Conservation (phyloP, 257 asterid species). For the Paraleonurus japonicus region DNA sequence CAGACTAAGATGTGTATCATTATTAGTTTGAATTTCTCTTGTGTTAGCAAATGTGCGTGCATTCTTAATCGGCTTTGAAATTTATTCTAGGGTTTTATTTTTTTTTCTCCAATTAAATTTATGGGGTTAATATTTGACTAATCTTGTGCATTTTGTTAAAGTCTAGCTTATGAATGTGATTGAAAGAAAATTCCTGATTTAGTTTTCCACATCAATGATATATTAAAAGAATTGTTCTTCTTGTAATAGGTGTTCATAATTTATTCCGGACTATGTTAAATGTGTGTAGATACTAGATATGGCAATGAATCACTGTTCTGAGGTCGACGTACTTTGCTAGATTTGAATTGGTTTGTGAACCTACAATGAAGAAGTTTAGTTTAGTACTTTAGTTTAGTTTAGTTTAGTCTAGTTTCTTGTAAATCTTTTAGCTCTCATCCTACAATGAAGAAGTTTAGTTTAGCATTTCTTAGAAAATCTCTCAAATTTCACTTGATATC, state of each 20-base stretch:
- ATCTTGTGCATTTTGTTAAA: neutral
- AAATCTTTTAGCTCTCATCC: neutral
- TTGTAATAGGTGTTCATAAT: too few relatives aligned
- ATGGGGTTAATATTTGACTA: neutral
- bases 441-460: neutral
- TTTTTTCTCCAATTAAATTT: too few relatives aligned
- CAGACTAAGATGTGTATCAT: neutral
- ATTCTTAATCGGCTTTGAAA: neutral
- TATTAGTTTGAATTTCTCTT: neutral
- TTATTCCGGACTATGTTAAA: neutral
- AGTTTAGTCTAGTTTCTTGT: neutral
- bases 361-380: too few relatives aligned
- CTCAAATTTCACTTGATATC: neutral
- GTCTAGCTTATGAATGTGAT: neutral
- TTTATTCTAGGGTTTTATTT: neutral
- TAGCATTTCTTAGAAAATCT: neutral
- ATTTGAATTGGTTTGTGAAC: neutral
- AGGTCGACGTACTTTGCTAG: neutral
- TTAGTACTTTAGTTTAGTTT: too few relatives aligned
- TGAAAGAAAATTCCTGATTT: neutral
- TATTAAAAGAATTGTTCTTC: neutral
- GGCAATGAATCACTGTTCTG: neutral
- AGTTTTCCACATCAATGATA: neutral
- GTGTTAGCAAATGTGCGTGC: too few relatives aligned
- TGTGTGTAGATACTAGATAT: neutral